Base-by-base conservation (phyloP, 1,284 basidiomycete species). In the Golubevia pallescens region DNA sequence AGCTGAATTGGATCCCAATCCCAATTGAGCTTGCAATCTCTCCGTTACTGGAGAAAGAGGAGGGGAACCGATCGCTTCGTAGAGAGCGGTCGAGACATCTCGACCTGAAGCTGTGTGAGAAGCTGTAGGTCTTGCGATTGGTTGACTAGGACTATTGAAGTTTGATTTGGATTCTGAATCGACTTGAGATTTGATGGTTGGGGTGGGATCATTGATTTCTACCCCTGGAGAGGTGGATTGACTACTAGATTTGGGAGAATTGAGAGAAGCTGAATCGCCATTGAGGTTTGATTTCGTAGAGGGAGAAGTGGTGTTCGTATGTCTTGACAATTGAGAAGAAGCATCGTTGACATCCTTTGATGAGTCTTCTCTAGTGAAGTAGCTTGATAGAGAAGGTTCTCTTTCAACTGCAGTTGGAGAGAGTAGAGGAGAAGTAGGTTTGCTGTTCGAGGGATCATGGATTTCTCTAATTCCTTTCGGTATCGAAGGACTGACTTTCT, bases 51-150 rank as follows among this genome's bases (percentile, higher is more conserved):
- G 65, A 10, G 65, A 61, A 10, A 48, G 42, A 2, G 65, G 60
- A 10, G 57, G 38, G 16, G 65, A 23, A 2, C 42, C 67, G 38
- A 69, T 69, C 23, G 65, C 67, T 58, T 69, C 67, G 42, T 69
- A 59, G 20, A 67, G 23, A n/a, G 60, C 67, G 2, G 38, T 19
- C 14, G 20, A 23, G 34, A 68, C 38, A 32, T 65, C 62, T 28
- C 55, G 57, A 54, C 64, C 55, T 16, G 58, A 67, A 20, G 24
- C 16, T 6, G 65, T 62, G 52, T 57, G 56, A 21, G 51, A 38
- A 14, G 53, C 61, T n/a, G 57, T 56, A n/a, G 61, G 61, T 34
- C 51, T 57, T 32, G 34, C 42, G 8, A 19, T 24, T 19, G 23
- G 28, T 23, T 14, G 13, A 20, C 13, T n/a, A 21, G 13, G n/a